phyloP scores from a whole-genome alignment of 202 grass and related monocot species.

The Schoenoplectus tabernaemontani region DNA sequence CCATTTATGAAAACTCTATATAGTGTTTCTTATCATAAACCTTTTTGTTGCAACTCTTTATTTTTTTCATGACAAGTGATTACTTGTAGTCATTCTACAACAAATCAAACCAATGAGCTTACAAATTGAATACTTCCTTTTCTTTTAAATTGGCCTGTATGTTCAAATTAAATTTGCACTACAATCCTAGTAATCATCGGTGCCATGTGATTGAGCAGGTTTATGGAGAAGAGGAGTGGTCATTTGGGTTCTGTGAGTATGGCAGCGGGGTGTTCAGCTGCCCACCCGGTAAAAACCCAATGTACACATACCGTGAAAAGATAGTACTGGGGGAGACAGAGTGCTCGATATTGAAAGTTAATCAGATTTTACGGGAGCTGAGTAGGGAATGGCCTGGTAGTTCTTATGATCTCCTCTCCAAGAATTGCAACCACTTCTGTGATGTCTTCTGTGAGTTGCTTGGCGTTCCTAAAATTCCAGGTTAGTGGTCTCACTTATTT shows the following conservation, averaged over 20 bases:
- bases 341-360: constrained; percentile 54
- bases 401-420: constrained; percentile 92
- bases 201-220: constrained; percentile 35
- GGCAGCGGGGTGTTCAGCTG: constrained; percentile 92
- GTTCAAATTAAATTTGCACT: not conserved
- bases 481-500: constrained; percentile 21
- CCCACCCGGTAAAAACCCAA: constrained; percentile 75
- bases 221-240: constrained; percentile 97
- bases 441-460: constrained; percentile 81
- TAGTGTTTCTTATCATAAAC: not conserved
- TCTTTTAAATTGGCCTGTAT: not conserved
- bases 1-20: not conserved
- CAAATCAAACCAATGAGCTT: not conserved
- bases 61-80: not conserved
- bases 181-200: not conserved
- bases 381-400: constrained; percentile 58
- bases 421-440: constrained; percentile 98
- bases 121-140: not conserved
- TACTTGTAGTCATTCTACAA: not conserved
- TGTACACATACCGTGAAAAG: constrained; percentile 94
- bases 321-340: constrained; percentile 84
- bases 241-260: constrained; percentile 84
- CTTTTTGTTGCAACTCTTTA: not conserved
- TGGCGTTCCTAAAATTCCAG: constrained; percentile 67
- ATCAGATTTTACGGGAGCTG: constrained; percentile 74